phyloP scores from a whole-genome alignment of 1,139 yeast species.

The Wickerhamomyces sp. region DNA sequence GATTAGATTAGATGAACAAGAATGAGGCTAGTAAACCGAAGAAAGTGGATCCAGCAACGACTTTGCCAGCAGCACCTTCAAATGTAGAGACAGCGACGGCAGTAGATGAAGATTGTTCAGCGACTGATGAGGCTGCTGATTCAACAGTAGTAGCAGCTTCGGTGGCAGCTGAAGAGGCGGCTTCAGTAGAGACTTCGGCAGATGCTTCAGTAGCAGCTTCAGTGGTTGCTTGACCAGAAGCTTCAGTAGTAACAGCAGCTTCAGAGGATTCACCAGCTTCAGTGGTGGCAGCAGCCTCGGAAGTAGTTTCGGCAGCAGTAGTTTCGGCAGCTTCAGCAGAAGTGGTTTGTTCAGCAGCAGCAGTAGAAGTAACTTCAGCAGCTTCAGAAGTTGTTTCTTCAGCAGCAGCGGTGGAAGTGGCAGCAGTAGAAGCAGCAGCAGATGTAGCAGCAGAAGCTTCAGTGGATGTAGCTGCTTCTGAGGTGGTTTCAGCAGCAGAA shows the following conservation, averaged over 20 bases:
- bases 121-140: neutral
- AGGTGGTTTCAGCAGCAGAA: constrained; percentile 7
- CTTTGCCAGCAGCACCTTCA: constrained; percentile 5
- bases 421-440: constrained; percentile 7
- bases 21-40: constrained; percentile 3
- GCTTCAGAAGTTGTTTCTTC: constrained; percentile 2
- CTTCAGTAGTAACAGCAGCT: constrained; percentile 1
- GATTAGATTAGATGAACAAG: constrained; percentile 2
- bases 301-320: constrained; percentile 5
- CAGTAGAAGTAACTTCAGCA: constrained; percentile 13
- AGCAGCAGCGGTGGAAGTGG: neutral
- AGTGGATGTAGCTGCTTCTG: constrained; percentile 5
- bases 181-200: constrained; percentile 1
- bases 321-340: neutral
- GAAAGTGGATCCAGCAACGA: constrained; percentile 7
- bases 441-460: constrained; percentile 8
- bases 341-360: constrained; percentile 1
- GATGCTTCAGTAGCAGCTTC: neutral
- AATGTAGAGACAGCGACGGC: constrained; percentile 3
- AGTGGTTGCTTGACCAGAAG: constrained; percentile 11
- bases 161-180: neutral
- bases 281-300: neutral
- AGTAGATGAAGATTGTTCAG: neutral
- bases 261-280: constrained; percentile 1
- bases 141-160: constrained; percentile 1